These are phyloP conservation scores for Acacia concinna DNA, from an alignment of 331 rosid species.

Conservation along the genomic window DNA sequence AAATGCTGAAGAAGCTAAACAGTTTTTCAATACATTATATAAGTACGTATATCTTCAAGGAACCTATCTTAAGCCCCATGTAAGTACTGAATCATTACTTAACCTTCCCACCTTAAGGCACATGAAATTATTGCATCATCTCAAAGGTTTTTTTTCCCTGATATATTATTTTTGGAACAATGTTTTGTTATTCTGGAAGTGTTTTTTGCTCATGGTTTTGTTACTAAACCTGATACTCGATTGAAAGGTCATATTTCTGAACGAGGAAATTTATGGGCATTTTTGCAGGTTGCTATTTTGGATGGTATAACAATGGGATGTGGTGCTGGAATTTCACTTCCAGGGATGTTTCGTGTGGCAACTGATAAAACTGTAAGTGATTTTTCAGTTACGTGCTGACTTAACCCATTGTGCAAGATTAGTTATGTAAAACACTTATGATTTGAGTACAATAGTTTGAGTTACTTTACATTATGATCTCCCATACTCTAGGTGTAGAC, in stretches of 20 bases:
- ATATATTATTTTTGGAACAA: constrained; percentile 21
- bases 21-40: constrained; percentile 71
- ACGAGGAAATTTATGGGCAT: constrained; percentile 22
- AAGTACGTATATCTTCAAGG: constrained; percentile 85
- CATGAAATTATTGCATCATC: constrained; percentile 59
- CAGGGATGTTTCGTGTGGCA: constrained; percentile 85
- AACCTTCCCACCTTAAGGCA: constrained; percentile 58
- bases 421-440: not conserved
- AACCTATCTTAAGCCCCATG: constrained; percentile 91
- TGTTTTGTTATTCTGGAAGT: not conserved
- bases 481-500: not conserved
- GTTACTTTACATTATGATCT: not conserved
- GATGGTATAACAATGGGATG: constrained; percentile 92
- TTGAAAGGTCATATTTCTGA: not conserved
- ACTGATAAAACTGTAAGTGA: constrained; percentile 86
- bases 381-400: constrained; percentile 19
- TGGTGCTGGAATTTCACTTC: constrained; percentile 91
- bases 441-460: not conserved
- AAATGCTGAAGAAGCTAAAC: constrained; percentile 66
- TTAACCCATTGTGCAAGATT: not conserved
- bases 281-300: constrained; percentile 74
- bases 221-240: not conserved
- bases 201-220: constrained; percentile 16
- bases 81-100: constrained; percentile 44
- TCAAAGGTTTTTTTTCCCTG: no score